Evolutionary conservation across 495 filamentous ascomycete species (phyloP), one percentile per base, ranked within the genome.

Genomic region (Xylaria curta): DNA sequence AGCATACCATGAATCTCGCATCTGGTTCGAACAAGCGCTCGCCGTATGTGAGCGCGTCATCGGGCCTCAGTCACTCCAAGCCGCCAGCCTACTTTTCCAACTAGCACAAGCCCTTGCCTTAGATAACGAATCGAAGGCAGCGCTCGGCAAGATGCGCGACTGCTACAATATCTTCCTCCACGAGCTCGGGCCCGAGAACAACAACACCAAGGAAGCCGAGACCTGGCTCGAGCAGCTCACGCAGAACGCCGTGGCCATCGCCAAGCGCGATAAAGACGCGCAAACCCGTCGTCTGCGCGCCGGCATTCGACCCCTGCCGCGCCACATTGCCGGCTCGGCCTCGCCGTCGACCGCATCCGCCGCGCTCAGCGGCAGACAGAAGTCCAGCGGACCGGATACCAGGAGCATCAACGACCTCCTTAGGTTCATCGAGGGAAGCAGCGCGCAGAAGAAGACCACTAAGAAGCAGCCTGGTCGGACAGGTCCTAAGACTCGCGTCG

Each of bases 191-290:
- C 85, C 92, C 12, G 90, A 97, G 21, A 93, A 98, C 81, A 91
- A 92, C 75, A 98, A 98, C 84, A 99, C 97, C 70, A 96, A 96
- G 84, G 94, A 97, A 80, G 93, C 92, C 24, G 91, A 94, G 83
- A 92, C 87, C 68, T 98, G 96, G 97, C 88, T 98, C n/a, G 93
- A 95, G 79, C 94, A 97, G 83, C 88, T 99, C 54, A 97, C 95
- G 0, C 91, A 93, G 79, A 97, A 95, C 74, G 97, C 97, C 51
- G 97, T 99, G 54, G 91, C 90, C 36, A 92, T 97, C 63, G 94
- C 93, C 12, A 97, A 94, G 84, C 93, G 97, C 73, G 91, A 93
- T 60, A 97, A 97, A 83, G 93, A 95, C 69, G 85, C 91, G 58
- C 89, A 94, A 81, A 89, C 90, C 51, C 89, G 91, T 66, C 87